phyloP scores from a whole-genome alignment of 352 stramenopile genomes.

The Pythium coloratum region DNA sequence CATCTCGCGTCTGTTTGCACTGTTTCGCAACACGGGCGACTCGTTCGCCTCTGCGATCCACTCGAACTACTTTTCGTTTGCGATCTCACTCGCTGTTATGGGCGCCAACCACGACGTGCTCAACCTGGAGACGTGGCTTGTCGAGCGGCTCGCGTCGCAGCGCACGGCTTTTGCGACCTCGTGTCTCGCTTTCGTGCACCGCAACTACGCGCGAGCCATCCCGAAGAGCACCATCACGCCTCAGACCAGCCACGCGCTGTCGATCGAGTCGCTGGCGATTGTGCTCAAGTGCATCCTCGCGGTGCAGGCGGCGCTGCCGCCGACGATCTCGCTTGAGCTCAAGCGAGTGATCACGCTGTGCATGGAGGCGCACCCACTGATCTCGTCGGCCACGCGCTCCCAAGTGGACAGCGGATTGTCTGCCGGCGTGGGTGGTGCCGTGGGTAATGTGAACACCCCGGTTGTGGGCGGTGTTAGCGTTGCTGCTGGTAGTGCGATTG shows the following conservation, averaged over 20 bases:
- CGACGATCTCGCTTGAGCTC: slow-evolving; percentile 74
- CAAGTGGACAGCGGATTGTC: slow-evolving; percentile 35
- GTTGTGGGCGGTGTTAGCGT: slow-evolving; percentile 20
- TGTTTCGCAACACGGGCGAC: slow-evolving; percentile 86
- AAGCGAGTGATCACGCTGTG: slow-evolving; percentile 81
- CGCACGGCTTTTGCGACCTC: slow-evolving; percentile 84
- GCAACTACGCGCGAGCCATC: slow-evolving; percentile 79
- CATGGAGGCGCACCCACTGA: slow-evolving; percentile 83
- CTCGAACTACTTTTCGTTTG: slow-evolving; percentile 90
- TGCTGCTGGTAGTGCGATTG: slow-evolving; percentile 10
- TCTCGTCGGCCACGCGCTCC: slow-evolving; percentile 61
- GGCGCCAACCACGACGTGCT: slow-evolving; percentile 86
- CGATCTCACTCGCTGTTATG: slow-evolving; percentile 76
- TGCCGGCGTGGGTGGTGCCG: slow-evolving; percentile 20
- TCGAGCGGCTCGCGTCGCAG: slow-evolving; percentile 75
- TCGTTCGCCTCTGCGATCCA: slow-evolving; percentile 79
- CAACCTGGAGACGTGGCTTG: slow-evolving; percentile 80
- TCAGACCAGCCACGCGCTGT: slow-evolving; percentile 76
- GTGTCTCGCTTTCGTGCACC: slow-evolving; percentile 83
- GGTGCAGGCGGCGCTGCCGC: slow-evolving; percentile 64
- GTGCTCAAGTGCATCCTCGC: slow-evolving; percentile 85
- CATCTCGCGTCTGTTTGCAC: slow-evolving; percentile 76
- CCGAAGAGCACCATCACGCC: slow-evolving; percentile 82
- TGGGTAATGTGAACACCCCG: neutral
- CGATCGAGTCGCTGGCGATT: slow-evolving; percentile 80